Base-by-base conservation (phyloP, 257 asterid species). In the Plantago elongata region DNA sequence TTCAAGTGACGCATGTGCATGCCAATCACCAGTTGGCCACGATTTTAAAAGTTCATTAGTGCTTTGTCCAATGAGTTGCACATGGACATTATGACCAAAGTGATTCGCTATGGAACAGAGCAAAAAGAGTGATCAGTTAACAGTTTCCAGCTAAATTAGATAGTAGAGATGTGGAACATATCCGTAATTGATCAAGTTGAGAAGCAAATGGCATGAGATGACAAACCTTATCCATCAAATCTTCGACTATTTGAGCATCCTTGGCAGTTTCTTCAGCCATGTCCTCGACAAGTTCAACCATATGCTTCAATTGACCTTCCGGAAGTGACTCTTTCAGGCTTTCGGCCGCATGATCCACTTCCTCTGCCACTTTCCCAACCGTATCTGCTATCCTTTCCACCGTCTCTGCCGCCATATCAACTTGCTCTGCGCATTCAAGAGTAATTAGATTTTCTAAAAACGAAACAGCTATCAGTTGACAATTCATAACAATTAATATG, bases 161-260 rank as follows among this genome's bases (percentile, higher is more conserved):
- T 16, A 51, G 34, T 40, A 54, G 57, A 18, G 59, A 17, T 27
- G 15, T 8, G 11, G 18, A 50, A 50, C 7, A 0, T 8, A 29
- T 50, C 5, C 9, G 55, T 29, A 50, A 27, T 17, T 15, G 58
- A 54, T 12, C 27, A 18, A 29, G 11, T 18, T 8, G 17, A 0
- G 38, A 27, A 3, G 43, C 59, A 3, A 40, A 38, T 18, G 30
- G 29, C 11, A 10, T 0, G 16, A 10, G 54, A 61, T 38, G 22
- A 44, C 2, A 3, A 45, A 78, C 88, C 85, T 70, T 73, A 18
- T 75, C 82, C 77, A 77, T 77, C 60, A 77, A 65, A 60, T 77
- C 79, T 49, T 73, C 74, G 6, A 65, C 72, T 17, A 66, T 60
- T 9, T 73, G 77, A 13, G 84, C 84, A 62, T 67, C 82, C 62